These are phyloP conservation scores for Balakata baccata DNA, from an alignment of 345 rosid species.

Conservation along the genomic window DNA sequence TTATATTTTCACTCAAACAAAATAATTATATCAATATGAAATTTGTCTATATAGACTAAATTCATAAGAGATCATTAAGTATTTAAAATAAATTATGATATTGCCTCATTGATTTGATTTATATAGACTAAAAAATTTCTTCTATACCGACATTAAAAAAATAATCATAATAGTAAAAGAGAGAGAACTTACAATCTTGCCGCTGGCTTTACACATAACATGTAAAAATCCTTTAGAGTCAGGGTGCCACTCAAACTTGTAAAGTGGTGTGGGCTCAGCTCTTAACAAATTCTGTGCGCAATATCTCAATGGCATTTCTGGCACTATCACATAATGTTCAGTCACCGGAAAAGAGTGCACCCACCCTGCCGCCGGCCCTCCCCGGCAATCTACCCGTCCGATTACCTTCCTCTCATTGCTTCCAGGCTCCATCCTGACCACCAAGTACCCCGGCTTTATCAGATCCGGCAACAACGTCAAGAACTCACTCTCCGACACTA, in stretches of 20 bases:
- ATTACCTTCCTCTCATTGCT: conserved; percentile 77
- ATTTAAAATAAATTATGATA: too few relatives aligned
- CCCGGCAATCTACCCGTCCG: conserved; percentile 71
- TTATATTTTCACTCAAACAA: too few relatives aligned
- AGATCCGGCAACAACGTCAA: conserved; percentile 80
- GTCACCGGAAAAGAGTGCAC: conserved; percentile 96
- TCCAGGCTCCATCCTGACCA: conserved; percentile 75
- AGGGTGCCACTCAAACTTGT: conserved; percentile 94
- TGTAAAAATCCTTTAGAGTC: conserved; percentile 66
- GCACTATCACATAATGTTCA: conserved; percentile 69
- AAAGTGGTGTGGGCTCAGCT: conserved; percentile 92
- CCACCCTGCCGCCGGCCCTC: conserved; percentile 91
- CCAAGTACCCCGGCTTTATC: conserved; percentile 69
- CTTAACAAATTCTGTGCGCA: conserved; percentile 66
- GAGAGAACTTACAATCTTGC: conserved; percentile 58
- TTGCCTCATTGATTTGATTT: too few relatives aligned
- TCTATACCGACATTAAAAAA: too few relatives aligned
- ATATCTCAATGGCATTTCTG: conserved; percentile 91
- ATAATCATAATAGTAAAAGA: too few relatives aligned
- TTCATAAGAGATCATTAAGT: too few relatives aligned
- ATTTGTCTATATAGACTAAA: too few relatives aligned
- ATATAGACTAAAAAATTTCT: too few relatives aligned
- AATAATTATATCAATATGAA: too few relatives aligned
- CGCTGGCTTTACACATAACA: conserved; percentile 82
- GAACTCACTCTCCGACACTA: conserved; percentile 72